These are phyloP conservation scores for Bertia moriformis DNA, from an alignment of 2,329 filamentous ascomycete genomes.

Conservation along the genomic window DNA sequence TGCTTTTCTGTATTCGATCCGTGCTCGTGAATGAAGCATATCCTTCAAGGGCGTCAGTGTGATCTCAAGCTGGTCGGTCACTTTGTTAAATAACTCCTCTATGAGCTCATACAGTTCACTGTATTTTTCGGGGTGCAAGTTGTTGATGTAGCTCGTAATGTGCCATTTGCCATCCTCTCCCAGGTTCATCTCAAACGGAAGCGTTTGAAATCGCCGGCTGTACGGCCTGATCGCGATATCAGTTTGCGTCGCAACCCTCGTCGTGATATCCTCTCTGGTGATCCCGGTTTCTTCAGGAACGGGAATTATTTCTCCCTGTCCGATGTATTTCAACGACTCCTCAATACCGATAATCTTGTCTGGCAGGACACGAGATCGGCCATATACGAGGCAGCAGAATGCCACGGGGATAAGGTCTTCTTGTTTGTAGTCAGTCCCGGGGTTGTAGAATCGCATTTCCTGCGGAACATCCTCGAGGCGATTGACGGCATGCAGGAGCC, in stretches of 20 bases:
- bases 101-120: neutral
- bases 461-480: neutral
- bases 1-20: conserved; percentile 14
- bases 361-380: conserved; percentile 12
- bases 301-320: conserved; percentile 3
- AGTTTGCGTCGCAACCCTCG: conserved; percentile 8
- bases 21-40: conserved; percentile 13
- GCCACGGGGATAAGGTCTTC: neutral
- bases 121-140: conserved; percentile 1
- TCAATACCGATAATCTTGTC: conserved; percentile 11
- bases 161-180: conserved; percentile 2
- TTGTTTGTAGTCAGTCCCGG: neutral
- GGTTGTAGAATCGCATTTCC: neutral
- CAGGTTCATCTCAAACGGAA: neutral
- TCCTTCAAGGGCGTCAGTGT: conserved; percentile 14
- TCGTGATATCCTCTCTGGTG: conserved; percentile 14
- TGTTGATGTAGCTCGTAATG: conserved; percentile 2
- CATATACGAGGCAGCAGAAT: conserved; percentile 7
- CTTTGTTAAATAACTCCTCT: conserved; percentile 1
- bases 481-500: neutral
- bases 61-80: conserved; percentile 11
- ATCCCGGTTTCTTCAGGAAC: conserved; percentile 12
- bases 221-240: neutral
- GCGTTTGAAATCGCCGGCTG: conserved; percentile 4
- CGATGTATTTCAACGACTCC: conserved; percentile 9